Evolutionary conservation across 2,329 filamentous ascomycete genomes (phyloP).

Genomic region (Sclerotinia minor): DNA sequence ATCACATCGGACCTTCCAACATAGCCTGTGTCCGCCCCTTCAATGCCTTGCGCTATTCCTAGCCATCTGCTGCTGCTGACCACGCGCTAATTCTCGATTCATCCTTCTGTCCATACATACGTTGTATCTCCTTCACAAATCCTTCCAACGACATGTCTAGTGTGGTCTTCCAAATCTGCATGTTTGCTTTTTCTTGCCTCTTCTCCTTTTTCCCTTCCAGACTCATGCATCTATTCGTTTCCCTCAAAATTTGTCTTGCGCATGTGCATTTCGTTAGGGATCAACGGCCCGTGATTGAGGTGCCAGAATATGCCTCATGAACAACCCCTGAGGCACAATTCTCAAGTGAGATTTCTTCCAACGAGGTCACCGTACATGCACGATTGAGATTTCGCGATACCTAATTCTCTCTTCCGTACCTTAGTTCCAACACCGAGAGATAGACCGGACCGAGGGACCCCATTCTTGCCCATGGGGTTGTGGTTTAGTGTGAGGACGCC

Average conservation of each 20-base stretch:
- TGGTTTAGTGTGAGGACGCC: background rate
- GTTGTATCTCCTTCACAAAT: background rate
- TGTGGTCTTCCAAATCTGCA: background rate
- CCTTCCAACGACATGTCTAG: background rate
- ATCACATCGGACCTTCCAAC: conserved; percentile 11
- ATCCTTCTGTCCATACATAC: background rate
- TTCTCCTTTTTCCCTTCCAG: background rate
- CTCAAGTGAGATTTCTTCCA: background rate
- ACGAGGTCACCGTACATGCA: background rate
- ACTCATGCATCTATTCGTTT: background rate
- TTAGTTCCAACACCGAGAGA: conserved; percentile 1
- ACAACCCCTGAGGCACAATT: background rate
- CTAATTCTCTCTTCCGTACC: conserved; percentile 9
- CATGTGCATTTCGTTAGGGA: background rate
- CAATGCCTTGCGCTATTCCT: background rate
- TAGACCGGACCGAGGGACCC: background rate
- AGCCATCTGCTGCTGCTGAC: background rate
- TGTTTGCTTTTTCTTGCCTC: background rate
- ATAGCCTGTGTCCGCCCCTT: background rate
- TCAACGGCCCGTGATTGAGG: background rate
- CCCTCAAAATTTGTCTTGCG: background rate
- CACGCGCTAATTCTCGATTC: background rate
- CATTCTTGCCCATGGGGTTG: conserved; percentile 11
- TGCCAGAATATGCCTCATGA: background rate
- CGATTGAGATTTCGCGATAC: conserved; percentile 4